Evolutionary conservation across 306 rosid species (phyloP).

Genomic region (Medicago truncatula): MtrunA17r5.0-ANR NC_053045.1:58853001-58853500

Average conservation of each 20-base stretch:
- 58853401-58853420: no score
- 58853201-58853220: constrained; percentile 61
- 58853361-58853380: no score
- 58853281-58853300: no score
- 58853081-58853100: constrained; percentile 7
- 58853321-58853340: no score
- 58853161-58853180: constrained; percentile 62
- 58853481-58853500: no score
- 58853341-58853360: no score
- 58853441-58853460: no score
- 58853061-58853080: no score
- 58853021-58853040: background rate
- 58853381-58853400: no score
- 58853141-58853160: constrained; percentile 51
- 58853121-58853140: constrained; percentile 58
- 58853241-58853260: constrained; percentile 43
- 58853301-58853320: no score
- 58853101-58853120: constrained; percentile 48
- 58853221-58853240: constrained; percentile 63
- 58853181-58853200: constrained; percentile 71
- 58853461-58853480: no score
- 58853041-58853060: background rate
- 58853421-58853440: no score
- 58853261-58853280: background rate
- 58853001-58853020: background rate